Evolutionary conservation across 2,329 filamentous ascomycete genomes (phyloP).

Genomic region (Ophiostoma quercus): DNA sequence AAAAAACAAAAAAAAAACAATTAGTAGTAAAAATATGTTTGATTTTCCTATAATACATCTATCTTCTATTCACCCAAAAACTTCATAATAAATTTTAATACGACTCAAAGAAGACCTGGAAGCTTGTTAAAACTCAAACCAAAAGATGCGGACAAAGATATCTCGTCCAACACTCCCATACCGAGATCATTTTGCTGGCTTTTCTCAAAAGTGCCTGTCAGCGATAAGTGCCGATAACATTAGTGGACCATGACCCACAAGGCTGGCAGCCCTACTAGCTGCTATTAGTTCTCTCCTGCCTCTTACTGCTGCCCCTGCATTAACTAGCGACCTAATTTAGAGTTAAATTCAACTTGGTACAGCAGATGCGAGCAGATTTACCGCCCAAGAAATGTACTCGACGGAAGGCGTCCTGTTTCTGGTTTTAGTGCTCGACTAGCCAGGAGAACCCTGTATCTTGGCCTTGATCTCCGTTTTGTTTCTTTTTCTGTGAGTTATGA

Average conservation of each 20-base stretch:
- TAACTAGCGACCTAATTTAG: background rate
- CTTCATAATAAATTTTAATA: no score
- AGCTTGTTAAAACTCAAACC: no score
- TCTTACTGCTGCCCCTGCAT: background rate
- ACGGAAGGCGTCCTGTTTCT: background rate
- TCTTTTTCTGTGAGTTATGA: background rate
- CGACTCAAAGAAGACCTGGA: no score
- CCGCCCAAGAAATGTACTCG: background rate
- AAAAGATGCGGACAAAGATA: no score
- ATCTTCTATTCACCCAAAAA: no score
- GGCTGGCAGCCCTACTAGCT: constrained; percentile 1
- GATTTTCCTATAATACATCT: no score
- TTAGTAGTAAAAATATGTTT: no score
- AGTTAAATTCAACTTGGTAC: background rate
- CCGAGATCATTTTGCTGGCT: background rate
- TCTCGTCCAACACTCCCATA: background rate
- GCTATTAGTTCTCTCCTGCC: background rate
- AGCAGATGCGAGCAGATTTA: no score
- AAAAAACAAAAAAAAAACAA: no score
- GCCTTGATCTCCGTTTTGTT: background rate
- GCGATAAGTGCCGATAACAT: background rate
- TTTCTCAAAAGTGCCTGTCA: background rate
- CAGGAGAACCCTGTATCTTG: constrained; percentile 8
- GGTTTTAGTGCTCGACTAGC: background rate
- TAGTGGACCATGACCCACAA: background rate